Conservation (phyloP, 1,284 basidiomycete species). For the Phenoliferia sp. region DNA sequence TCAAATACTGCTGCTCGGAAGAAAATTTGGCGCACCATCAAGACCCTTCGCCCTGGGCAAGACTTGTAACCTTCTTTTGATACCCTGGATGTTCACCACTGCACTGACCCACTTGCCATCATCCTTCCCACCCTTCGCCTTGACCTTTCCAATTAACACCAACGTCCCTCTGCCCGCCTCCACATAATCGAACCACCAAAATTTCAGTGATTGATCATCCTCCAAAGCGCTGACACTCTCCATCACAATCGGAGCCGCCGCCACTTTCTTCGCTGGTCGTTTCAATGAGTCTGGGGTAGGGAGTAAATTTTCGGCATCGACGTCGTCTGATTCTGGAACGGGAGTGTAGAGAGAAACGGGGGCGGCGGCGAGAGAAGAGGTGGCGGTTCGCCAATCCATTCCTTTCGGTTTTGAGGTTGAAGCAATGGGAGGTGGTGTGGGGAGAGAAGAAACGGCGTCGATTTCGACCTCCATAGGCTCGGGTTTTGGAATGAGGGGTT, state of each 20-base stretch:
- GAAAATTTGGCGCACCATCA: constrained; percentile 47
- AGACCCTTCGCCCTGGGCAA: constrained; percentile 67
- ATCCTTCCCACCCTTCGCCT: constrained; percentile 58
- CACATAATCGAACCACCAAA: constrained; percentile 91
- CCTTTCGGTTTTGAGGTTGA: constrained; percentile 26
- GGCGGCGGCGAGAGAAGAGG: constrained; percentile 13
- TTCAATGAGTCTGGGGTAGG: constrained; percentile 14
- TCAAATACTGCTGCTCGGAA: background rate
- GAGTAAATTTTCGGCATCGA: constrained; percentile 16
- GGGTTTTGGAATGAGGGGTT: constrained; percentile 11
- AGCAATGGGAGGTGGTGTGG: too few relatives aligned
- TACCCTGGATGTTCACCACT: constrained; percentile 76
- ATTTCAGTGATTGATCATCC: constrained; percentile 72
- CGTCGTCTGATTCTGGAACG: constrained; percentile 23
- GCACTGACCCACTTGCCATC: constrained; percentile 69
- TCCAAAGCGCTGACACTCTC: constrained; percentile 55
- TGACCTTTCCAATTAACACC: constrained; percentile 82
- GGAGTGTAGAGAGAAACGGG: background rate
- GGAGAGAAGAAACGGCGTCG: constrained; percentile 41
- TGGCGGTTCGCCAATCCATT: constrained; percentile 31
- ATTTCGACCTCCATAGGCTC: constrained; percentile 47
- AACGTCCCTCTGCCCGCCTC: constrained; percentile 66
- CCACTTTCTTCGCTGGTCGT: constrained; percentile 15
- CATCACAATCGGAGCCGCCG: background rate
- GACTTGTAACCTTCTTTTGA: constrained; percentile 92